These are phyloP conservation scores for Colletotrichum sp. DNA, from an alignment of 2,329 filamentous ascomycete genomes.

Conservation along the genomic window DNA sequence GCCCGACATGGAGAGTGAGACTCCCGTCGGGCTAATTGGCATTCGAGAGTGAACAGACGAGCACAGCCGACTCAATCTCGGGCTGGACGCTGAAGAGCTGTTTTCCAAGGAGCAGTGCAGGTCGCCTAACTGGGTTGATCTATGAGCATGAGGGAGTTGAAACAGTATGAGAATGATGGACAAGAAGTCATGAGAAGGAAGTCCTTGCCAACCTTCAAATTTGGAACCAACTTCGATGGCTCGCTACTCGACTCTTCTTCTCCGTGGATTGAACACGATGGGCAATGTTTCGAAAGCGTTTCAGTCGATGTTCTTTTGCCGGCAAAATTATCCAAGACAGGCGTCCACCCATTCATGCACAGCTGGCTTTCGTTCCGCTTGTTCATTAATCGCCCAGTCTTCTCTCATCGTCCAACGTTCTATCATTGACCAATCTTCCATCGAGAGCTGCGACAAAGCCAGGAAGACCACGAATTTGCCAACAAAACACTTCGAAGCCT, in stretches of 20 bases:
- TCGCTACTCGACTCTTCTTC: not conserved
- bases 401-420: not conserved
- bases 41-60: conserved; percentile 61
- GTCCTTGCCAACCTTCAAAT: too few species aligned
- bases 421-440: not conserved
- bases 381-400: not conserved
- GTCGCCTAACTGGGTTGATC: conserved; percentile 48
- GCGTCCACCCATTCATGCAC: not conserved
- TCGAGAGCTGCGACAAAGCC: not conserved
- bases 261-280: not conserved
- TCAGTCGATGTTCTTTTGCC: not conserved
- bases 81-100: conserved; percentile 48
- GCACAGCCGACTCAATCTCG: conserved; percentile 52
- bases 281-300: not conserved
- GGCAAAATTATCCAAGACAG: not conserved
- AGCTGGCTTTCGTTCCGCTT: not conserved
- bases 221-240: not conserved
- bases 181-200: too few species aligned
- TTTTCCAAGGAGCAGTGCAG: conserved; percentile 35
- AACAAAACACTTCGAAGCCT: not conserved
- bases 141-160: too few species aligned
- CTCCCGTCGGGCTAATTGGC: conserved; percentile 60
- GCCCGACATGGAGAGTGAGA: conserved; percentile 38
- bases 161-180: too few species aligned
- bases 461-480: not conserved